Base-by-base conservation (phyloP, 1,284 basidiomycete species). In the Tilletia horrida region DNA sequence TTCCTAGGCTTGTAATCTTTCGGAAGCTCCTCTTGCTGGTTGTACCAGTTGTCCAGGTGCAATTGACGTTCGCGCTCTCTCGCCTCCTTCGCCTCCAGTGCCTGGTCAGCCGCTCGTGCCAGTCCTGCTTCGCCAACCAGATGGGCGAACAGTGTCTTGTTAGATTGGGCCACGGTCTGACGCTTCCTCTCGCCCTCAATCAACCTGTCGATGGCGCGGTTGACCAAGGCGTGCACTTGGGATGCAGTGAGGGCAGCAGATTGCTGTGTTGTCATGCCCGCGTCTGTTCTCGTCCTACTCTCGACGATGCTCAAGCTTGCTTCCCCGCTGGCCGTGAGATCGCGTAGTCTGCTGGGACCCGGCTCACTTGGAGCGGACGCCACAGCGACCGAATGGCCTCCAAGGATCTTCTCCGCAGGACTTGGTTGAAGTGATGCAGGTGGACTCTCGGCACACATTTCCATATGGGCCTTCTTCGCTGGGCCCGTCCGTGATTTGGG, bases 401-500 rank as follows among this genome's bases (percentile, higher is more conserved):
- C 3, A 14, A 23, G 11, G 13, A 23, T 1, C 50, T 52, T 21
- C 50, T 23, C 50, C 23, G 16, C 13, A 25, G 21, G 35, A 40
- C 25, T 25, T 3, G 13, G 11, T 13, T 25, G 7, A 27, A 52
- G 27, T 4, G 50, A 52, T 3, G 50, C 6, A 52, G 50, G 50
- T 25, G 50, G 50, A 6, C 50, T 21, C 50, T 29, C 13, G 35
- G 55, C 31, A 16, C 55, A 59, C 7, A 29, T 18, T 27, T 59
- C 55, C 55, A 59, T 35, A 40, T 59, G 55, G 6, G 9, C n/a
- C 29, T 13, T 40, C 55, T 59, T 59, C 31, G 55, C 55, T 11
- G 55, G 55, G 35, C 55, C 55, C 55, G 55, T 16, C 27, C 55
- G 55, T n/a, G 55, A 59, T 29, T 59, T 59, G 0, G 55, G 27